Evolutionary conservation across 495 filamentous ascomycete species (phyloP), one percentile per base, ranked within the genome.

Genomic region (Talaromyces adpressus): DNA sequence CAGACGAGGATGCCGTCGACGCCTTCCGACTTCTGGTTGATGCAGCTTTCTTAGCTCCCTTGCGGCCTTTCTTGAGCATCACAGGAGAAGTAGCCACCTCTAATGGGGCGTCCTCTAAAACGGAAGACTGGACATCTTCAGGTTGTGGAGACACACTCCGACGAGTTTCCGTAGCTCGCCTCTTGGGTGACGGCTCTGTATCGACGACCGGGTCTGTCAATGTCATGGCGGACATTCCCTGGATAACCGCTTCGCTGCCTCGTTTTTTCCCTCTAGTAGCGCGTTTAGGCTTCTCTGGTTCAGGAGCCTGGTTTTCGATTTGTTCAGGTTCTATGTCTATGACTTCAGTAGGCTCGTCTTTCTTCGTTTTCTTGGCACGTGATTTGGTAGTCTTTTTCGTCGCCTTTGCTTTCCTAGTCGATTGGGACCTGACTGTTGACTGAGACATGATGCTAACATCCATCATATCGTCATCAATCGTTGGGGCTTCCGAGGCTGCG

Each of bases 361-460:
- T 88, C 73, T 85, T 87, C 9, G 75, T 75, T 57, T 82, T 84
- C 16, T 71, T 52, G 16, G 62, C 62, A 59, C 75, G 76, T 45
- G 72, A 64, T 63, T 77, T 81, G 25, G 71, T 62, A 45, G 70
- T 67, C 65, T 67, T 80, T 68, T 85, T 88, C 63, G 82, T 82
- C 6, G 72, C 65, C 63, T 82, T 88, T 0, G 73, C 74, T 67
- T 81, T 81, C 62, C 84, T 82, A 1, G 84, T 85, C 4, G 36
- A 41, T 41, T 41, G 36, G 12, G 36, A 41, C 4, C 14, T 41
- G 12, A 41, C 36, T 1, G 73, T 65, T 16, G 76, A 59, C 53
- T 73, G 80, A 6, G 79, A 88, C 68, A 91, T 74, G 54, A 88
- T 79, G 67, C 85, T 93, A 61, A 91, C 86, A 67, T 91, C 89